phyloP scores from a whole-genome alignment of 1,139 yeast genomes.

The Candida freyschussii region DNA sequence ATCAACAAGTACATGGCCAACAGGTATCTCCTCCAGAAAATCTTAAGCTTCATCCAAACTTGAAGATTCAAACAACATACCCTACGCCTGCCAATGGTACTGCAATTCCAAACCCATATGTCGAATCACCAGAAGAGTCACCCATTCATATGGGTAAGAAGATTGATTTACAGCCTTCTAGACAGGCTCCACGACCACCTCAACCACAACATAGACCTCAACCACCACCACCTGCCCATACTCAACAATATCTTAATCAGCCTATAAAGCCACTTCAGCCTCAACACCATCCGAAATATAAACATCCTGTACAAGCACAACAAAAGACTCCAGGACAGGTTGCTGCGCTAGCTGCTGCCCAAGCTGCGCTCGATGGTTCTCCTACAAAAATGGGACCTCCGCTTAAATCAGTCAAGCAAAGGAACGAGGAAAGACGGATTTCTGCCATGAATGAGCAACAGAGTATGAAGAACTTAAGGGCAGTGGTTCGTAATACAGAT shows the following conservation, averaged over 20 bases:
- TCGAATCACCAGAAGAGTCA: conserved; percentile 10
- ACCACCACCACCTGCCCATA: conserved; percentile 10
- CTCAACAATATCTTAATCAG: conserved; percentile 5
- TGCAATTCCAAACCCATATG: conserved; percentile 27
- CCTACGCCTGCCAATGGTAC: conserved; percentile 18
- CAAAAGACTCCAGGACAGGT: conserved; percentile 19
- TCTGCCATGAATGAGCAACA: conserved; percentile 83
- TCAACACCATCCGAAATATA: conserved; percentile 16
- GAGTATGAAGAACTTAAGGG: conserved; percentile 74
- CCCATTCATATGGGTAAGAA: conserved; percentile 12
- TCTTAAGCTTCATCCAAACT: conserved; percentile 23
- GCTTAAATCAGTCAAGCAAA: conserved; percentile 31
- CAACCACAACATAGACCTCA: conserved; percentile 9
- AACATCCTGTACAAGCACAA: conserved; percentile 11
- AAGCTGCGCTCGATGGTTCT: conserved; percentile 25
- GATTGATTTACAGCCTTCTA: conserved; percentile 21
- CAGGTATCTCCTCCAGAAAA: conserved; percentile 8
- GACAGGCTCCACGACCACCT: conserved; percentile 27
- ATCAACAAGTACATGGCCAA: conserved; percentile 13
- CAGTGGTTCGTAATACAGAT: conserved; percentile 78
- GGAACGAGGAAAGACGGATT: conserved; percentile 54
- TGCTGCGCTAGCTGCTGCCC: conserved; percentile 28
- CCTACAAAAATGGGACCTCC: conserved; percentile 30
- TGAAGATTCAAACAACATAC: conserved; percentile 22
- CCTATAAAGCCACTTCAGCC: conserved; percentile 20